Conservation (phyloP, 352 stramenopile genomes). For the Pythium periplocum region DNA sequence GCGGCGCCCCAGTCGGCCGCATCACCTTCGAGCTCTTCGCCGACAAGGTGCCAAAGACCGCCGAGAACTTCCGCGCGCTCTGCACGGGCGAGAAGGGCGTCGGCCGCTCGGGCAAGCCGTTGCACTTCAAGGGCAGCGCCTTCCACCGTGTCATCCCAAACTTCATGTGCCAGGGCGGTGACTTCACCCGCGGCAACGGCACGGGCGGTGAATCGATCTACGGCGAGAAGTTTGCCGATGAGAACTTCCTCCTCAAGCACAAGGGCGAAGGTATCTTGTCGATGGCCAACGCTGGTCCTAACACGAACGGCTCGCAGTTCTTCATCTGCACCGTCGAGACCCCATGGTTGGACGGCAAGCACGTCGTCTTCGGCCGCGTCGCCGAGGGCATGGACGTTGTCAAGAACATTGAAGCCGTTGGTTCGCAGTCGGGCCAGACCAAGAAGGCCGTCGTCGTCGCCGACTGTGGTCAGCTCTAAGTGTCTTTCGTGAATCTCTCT, state of each 20-base stretch:
- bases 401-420: slow-evolving; percentile 95
- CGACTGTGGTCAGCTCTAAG: slow-evolving; percentile 93
- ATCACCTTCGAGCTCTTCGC: slow-evolving; percentile 88
- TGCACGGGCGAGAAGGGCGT: slow-evolving; percentile 58
- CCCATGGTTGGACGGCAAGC: slow-evolving; percentile 88
- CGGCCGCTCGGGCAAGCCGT: slow-evolving; percentile 63
- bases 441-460: slow-evolving; percentile 90
- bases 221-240: slow-evolving; percentile 93
- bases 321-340: slow-evolving; percentile 94
- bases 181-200: slow-evolving; percentile 86
- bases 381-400: slow-evolving; percentile 96
- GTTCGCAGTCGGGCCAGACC: slow-evolving; percentile 91
- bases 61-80: slow-evolving; percentile 52
- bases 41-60: slow-evolving; percentile 75
- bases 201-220: slow-evolving; percentile 96
- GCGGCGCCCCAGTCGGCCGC: slow-evolving; percentile 83
- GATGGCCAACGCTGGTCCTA: slow-evolving; percentile 95
- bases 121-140: slow-evolving; percentile 80
- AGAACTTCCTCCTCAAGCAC: slow-evolving; percentile 96
- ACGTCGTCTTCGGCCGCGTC: slow-evolving; percentile 95
- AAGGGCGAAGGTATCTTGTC: slow-evolving; percentile 88
- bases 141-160: slow-evolving; percentile 89
- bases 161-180: slow-evolving; percentile 87
- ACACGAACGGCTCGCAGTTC: slow-evolving; percentile 98
- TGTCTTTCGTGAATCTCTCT: background rate